phyloP scores from a whole-genome alignment of 768 basidiomycete species.

The Lactifluus echinatus region DNA sequence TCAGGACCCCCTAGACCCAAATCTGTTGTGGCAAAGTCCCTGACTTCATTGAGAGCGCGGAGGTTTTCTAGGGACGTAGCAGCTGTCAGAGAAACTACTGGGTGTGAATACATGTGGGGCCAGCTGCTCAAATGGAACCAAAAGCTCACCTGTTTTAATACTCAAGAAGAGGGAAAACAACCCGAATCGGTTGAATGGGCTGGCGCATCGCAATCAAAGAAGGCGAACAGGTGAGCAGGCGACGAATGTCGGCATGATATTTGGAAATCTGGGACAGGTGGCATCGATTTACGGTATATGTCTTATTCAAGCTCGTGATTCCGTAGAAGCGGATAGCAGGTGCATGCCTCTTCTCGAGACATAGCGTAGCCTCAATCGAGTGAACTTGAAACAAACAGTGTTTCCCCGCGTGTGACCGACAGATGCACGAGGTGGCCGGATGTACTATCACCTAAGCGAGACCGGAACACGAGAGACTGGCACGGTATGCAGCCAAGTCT shows the following conservation, averaged over 20 bases:
- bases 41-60: constrained; percentile 45
- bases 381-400: neutral
- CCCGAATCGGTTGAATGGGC: constrained; percentile 2
- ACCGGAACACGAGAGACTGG: neutral
- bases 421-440: neutral
- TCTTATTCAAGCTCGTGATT: neutral
- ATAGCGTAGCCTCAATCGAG: neutral
- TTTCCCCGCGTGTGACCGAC: neutral
- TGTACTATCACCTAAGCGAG: neutral
- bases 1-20: constrained; percentile 43
- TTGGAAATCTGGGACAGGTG: constrained; percentile 19
- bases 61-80: constrained; percentile 41
- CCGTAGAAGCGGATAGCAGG: neutral
- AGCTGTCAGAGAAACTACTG: constrained; percentile 35
- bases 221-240: neutral
- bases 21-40: constrained; percentile 43
- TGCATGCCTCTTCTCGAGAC: neutral
- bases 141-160: constrained; percentile 7
- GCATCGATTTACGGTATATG: constrained; percentile 13
- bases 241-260: constrained; percentile 15
- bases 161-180: neutral
- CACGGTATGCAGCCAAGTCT: neutral
- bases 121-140: neutral
- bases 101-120: constrained; percentile 19
- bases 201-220: constrained; percentile 4